Evolutionary conservation across 768 basidiomycete genomes (phyloP).

Genomic region (Amyloporia xantha): DNA sequence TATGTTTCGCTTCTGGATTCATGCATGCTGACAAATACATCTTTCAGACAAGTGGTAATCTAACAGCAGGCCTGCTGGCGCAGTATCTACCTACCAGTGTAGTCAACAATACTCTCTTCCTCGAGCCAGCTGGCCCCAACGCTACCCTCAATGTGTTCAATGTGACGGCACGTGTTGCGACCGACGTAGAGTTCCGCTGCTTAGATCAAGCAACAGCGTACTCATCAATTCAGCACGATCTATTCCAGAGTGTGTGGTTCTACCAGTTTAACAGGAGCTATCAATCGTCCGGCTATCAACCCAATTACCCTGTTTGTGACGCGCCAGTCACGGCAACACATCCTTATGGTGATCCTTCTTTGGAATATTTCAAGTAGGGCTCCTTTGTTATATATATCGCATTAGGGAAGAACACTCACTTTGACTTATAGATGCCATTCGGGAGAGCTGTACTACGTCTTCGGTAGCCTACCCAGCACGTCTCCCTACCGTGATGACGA

Average conservation of each 20-base stretch:
- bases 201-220: slow-evolving; percentile 44
- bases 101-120: slow-evolving; percentile 31
- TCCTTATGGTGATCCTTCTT: slow-evolving; percentile 39
- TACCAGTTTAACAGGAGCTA: slow-evolving; percentile 45
- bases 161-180: slow-evolving; percentile 36
- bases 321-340: slow-evolving; percentile 35
- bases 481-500: slow-evolving; percentile 39
- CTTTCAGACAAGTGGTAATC: slow-evolving; percentile 14
- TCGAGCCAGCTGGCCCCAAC: slow-evolving; percentile 30
- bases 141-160: slow-evolving; percentile 39
- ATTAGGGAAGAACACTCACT: not conserved
- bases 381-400: not conserved
- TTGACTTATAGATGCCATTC: slow-evolving; percentile 23
- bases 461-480: slow-evolving; percentile 29
- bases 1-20: not conserved
- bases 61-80: slow-evolving; percentile 18
- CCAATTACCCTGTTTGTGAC: slow-evolving; percentile 37
- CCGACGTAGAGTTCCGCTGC: slow-evolving; percentile 41
- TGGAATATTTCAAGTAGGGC: slow-evolving; percentile 39
- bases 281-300: slow-evolving; percentile 33
- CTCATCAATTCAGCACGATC: slow-evolving; percentile 34
- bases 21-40: not conserved
- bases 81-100: slow-evolving; percentile 15
- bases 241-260: slow-evolving; percentile 35
- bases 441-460: slow-evolving; percentile 27